Base-by-base conservation (phyloP, 208 protist species). In the Trypanosoma rangeli region DNA sequence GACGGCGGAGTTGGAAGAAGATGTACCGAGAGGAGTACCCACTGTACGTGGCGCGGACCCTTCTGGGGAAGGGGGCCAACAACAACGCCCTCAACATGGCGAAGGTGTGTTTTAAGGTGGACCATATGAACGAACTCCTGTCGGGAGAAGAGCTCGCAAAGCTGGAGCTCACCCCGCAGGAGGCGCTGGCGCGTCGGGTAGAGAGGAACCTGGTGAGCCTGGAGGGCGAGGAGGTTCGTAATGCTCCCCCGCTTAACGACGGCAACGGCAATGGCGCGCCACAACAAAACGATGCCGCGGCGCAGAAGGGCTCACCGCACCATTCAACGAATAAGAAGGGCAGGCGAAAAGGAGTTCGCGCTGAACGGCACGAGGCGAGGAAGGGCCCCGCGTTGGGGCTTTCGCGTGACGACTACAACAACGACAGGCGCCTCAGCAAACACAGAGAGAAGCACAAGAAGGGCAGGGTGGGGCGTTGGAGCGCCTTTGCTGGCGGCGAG, bases 391-490 rank as follows among this genome's bases (percentile, higher is more conserved):
- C 60, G 9, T 22, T 55, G 3, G 69, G 57, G 8, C 72, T 82
- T 26, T 77, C 72, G 26, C 75, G 89, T 12, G 75, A 72, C 4
- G 86, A 95, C 52, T 93, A 95, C 68, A 70, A 86, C 48, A 31
- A 70, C 33, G 80, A 92, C 58, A 53, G 66, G 39, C 72, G 82
- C 31, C 75, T 75, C 13, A 76, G 79, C 18, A 80, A 80, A 5
- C 83, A 87, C 4, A 86, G 83, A 29, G 79, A 73, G 2, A 95
- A 95, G 60, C 87, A 95, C 59, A 71, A 86, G 63, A 95, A 95
- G 63, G 83, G 87, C 48, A 68, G 74, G 20, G 49, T 66, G 8
- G 75, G 74, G 20, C 80, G 79, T 29, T 89, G 86, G 83, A 70
- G 59, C 24, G 74, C 62, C 28, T 90, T 68, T 61, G 78, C 16